phyloP scores from a whole-genome alignment of 129 eudicot species.

The Pulicaria dysenterica region DNA sequence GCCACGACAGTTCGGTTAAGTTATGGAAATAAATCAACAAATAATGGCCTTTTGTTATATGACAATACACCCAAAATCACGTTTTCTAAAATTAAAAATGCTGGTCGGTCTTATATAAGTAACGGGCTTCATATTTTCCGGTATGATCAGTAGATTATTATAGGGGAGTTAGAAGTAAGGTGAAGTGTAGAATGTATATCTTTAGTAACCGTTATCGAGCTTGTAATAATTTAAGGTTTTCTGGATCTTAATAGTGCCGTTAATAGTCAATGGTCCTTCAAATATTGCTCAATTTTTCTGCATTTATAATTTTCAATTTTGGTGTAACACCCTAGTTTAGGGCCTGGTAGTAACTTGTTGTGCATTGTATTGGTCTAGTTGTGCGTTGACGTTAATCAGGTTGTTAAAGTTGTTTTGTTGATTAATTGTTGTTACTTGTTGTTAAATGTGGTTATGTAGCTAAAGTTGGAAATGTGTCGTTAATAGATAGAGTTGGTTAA shows the following conservation, averaged over 20 bases:
- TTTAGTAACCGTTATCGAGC: constrained; percentile 10
- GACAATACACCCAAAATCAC: too few species aligned
- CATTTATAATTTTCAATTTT: background rate
- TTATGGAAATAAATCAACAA: constrained; percentile 67
- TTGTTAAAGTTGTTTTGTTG: too few species aligned
- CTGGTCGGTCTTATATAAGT: background rate
- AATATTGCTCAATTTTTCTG: background rate
- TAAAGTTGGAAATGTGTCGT: too few species aligned
- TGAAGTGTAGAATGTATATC: constrained; percentile 30
- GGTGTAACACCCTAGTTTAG: too few species aligned
- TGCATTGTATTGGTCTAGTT: too few species aligned
- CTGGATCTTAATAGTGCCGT: constrained; percentile 1
- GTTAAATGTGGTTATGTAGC: too few species aligned
- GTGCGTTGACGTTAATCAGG: too few species aligned
- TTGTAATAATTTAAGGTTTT: constrained; percentile 23
- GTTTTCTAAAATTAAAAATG: too few species aligned
- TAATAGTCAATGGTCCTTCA: background rate
- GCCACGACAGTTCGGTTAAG: constrained; percentile 89
- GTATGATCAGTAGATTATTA: constrained; percentile 33
- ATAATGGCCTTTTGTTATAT: background rate
- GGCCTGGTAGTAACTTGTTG: too few species aligned
- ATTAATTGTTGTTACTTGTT: too few species aligned
- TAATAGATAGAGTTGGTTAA: too few species aligned
- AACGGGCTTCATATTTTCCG: background rate
- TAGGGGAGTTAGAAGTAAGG: constrained; percentile 27